Evolutionary conservation across 148 eudicot genomes (phyloP), one percentile per base, ranked within the genome.

Genomic region (Rhododendron ovatum): DNA sequence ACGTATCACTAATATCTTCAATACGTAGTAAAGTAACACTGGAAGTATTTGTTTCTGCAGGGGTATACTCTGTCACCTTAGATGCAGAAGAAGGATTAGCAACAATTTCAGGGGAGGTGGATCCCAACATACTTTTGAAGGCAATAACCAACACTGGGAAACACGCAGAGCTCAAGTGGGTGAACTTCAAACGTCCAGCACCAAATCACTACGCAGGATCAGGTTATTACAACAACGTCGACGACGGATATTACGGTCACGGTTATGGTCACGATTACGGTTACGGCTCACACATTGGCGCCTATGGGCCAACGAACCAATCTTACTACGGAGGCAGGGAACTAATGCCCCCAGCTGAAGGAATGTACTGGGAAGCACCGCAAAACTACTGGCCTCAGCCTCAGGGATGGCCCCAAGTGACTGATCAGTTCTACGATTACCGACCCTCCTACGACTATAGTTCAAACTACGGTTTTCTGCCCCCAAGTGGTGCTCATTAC

Each of bases 121-220:
- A 88, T 81, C 91, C 90, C 17, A 90, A 86, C 69, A 4, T 86
- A 41, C 76, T 90, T 1, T 3, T 90, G 5, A 39, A n/a, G 65
- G 88, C 92, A 45, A 51, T 90, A 47, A 39, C 88, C 24, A 80
- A 80, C 65, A 67, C 84, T 12, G 90, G 89, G 26, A 81, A 82
- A 7, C 92, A 90, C 24, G 92, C 92, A 24, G 86, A 90, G 80
- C 13, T 88, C 48, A 65, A 84, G 53, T 82, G 82, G 84, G 89
- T 82, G 41, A 86, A 86, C 24, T 75, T 90, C 78, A 81, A 39
- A 0, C 84, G 81, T 85, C 90, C 88, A 18, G 10, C 24, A 11
- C n/a, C 82, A 18, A 61, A 18, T 28, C 30, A 10, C 75, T 26
- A 28, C 75, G 15, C 35, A 28, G 75, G 37, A 69, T 12, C 35